Base-by-base conservation (phyloP, 2,329 filamentous ascomycete species). In the Hirsutella minnesotensis region DNA sequence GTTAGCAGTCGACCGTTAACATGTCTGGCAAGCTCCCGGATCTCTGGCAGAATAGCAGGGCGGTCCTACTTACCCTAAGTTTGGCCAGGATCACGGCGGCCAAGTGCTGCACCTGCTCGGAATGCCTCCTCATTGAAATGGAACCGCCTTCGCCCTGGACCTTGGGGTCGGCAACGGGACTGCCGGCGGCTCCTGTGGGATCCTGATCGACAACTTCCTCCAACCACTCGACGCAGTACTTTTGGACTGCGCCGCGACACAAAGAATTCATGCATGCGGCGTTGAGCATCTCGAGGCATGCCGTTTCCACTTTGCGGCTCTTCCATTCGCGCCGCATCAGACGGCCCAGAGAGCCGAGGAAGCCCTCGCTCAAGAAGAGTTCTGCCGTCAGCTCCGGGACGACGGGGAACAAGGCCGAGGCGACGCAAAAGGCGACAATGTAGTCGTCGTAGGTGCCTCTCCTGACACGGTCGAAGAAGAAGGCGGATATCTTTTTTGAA, bases 391-490 rank as follows among this genome's bases (percentile, higher is more conserved):
- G 74, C 43, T 81, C 75, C 3, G 87, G 83, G 3, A 86, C 79
- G 41, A 98, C 75, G 2, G 92, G 89, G 58, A 98, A 98, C 9
- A 94, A 77, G 19, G 81, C 79, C 2, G 88, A 79, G 5, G 88
- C 87, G n/a, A 89, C 88, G 42, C 89, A 96, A 60, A 95, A 96
- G 5, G 89, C 89, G 40, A 92, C 72, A 43, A 95, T 86, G 51
- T 94, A 78, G 61, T 94, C 86, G 54, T 95, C 89, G 49, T 88
- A 86, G 20, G 83, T 90, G 41, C 81, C 81, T 49, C 82, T 79
- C 51, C 75, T 66, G 15, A 94, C 71, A 42, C 82, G 79, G 15
- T 75, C 69, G 42, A 80, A 80, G 58, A 95, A 84, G 59, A 92
- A 90, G 5, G 75, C 73, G 5, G 77, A 75, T 40, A 95, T 76